Conservation (phyloP, 1,139 yeast genomes). For the Fermentozyma sake region DNA sequence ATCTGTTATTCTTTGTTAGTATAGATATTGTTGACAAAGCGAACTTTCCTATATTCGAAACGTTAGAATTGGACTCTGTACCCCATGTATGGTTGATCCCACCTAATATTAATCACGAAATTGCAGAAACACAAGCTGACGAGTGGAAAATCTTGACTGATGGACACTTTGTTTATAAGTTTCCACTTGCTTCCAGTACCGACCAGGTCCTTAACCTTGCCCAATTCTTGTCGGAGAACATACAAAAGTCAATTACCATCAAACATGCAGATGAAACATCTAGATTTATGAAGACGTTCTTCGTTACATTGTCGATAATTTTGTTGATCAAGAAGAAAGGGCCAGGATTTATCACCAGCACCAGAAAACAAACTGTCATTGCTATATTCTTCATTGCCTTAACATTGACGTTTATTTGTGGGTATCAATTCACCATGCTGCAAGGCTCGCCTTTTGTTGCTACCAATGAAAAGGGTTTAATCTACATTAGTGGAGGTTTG, state of each 20-base stretch:
- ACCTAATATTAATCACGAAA: constrained; percentile 32
- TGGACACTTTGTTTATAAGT: constrained; percentile 27
- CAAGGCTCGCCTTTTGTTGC: constrained; percentile 63
- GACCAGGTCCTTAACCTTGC: constrained; percentile 48
- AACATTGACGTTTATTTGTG: constrained; percentile 48
- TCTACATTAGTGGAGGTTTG: constrained; percentile 58
- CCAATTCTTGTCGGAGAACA: constrained; percentile 42
- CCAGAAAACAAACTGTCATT: constrained; percentile 30
- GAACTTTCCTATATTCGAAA: constrained; percentile 31
- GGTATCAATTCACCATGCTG: constrained; percentile 60
- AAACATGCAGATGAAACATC: constrained; percentile 35
- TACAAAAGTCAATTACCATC: constrained; percentile 40
- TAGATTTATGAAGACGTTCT: constrained; percentile 45
- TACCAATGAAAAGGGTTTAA: constrained; percentile 41
- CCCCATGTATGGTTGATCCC: constrained; percentile 69
- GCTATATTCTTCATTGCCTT: constrained; percentile 34
- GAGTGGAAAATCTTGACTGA: constrained; percentile 22
- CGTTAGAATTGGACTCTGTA: constrained; percentile 41
- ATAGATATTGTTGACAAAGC: constrained; percentile 47
- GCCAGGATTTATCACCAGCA: constrained; percentile 28
- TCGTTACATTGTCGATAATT: constrained; percentile 41
- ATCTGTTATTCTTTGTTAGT: constrained; percentile 41
- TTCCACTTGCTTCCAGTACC: constrained; percentile 22
- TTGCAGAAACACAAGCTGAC: too few species aligned
- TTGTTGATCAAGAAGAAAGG: constrained; percentile 48